A percentile compares a stretch with the other conserved stretches of the same genome.
These are phyloP conservation scores for Anthracocystis setariae DNA, from an alignment of 1,284 basidiomycete species.

Conservation along the genomic window DNA sequence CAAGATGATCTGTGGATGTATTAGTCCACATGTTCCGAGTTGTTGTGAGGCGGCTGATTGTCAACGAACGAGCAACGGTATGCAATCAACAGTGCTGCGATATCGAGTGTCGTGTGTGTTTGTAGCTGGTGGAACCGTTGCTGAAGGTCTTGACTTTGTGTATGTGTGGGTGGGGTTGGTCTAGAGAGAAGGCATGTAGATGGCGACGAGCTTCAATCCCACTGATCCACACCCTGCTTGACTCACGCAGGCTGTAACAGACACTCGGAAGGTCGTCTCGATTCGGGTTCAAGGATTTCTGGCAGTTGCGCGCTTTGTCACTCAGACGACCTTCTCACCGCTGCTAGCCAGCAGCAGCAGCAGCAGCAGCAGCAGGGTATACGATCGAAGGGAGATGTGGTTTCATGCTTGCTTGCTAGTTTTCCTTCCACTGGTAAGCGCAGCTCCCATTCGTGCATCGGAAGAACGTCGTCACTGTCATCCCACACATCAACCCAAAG, in stretches of 20 bases:
- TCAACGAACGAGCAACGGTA: background rate
- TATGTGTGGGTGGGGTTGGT: too few species aligned
- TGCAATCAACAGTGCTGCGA: conserved; percentile 6
- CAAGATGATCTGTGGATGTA: conserved; percentile 2
- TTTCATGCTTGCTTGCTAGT: conserved; percentile 13
- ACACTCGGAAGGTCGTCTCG: conserved; percentile 1
- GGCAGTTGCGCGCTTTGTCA: background rate
- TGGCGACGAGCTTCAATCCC: conserved; percentile 18
- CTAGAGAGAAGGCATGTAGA: too few species aligned
- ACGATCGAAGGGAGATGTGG: background rate
- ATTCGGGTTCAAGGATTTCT: background rate
- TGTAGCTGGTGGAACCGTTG: too few species aligned
- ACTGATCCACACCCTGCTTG: conserved; percentile 2
- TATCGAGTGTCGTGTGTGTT: background rate
- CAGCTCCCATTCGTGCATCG: conserved; percentile 59
- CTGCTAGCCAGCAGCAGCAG: too few species aligned
- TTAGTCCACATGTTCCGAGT: conserved; percentile 14
- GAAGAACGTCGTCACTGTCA: conserved; percentile 65
- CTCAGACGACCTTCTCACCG: background rate
- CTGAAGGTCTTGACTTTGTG: conserved; percentile 49
- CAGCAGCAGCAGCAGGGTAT: background rate
- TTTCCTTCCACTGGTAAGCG: conserved; percentile 64
- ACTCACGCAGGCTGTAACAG: background rate
- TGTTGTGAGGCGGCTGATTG: background rate
- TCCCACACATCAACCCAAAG: background rate